A percentile compares a stretch with the other conserved stretches of the same genome.
Conservation (phyloP, 2,329 filamentous ascomycete genomes). For the Rhynchosporium agropyri region DNA sequence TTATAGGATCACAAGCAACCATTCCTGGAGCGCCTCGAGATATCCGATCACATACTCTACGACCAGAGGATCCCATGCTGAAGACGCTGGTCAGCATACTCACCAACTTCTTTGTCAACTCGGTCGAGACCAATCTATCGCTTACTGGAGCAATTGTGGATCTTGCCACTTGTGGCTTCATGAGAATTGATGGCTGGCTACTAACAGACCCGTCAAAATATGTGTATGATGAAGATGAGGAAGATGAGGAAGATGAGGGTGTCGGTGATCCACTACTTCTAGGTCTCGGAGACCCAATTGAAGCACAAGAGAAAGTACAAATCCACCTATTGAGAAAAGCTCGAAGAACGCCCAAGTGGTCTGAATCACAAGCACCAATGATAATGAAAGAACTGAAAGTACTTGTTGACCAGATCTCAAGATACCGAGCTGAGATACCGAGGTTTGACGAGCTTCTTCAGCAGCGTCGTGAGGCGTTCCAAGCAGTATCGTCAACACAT, state of each 20-base stretch:
- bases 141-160: slow-evolving; percentile 83
- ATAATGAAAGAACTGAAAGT: slow-evolving; percentile 61
- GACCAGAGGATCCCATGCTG: slow-evolving; percentile 63
- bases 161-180: slow-evolving; percentile 80
- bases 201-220: slow-evolving; percentile 71
- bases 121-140: slow-evolving; percentile 86
- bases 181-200: slow-evolving; percentile 89
- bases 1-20: slow-evolving; percentile 57
- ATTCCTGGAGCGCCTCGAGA: slow-evolving; percentile 63
- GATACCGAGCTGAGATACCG: slow-evolving; percentile 65
- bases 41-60: slow-evolving; percentile 62
- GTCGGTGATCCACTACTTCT: slow-evolving; percentile 44
- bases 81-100: slow-evolving; percentile 71
- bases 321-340: slow-evolving; percentile 54
- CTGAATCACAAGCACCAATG: slow-evolving; percentile 51
- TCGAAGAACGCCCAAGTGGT: slow-evolving; percentile 57
- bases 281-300: slow-evolving; percentile 34
- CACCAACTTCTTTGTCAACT: slow-evolving; percentile 83
- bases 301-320: slow-evolving; percentile 49
- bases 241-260: slow-evolving; percentile 41
- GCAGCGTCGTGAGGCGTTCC: slow-evolving; percentile 65
- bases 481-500: slow-evolving; percentile 53
- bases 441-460: slow-evolving; percentile 74
- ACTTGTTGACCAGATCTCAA: slow-evolving; percentile 63
- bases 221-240: slow-evolving; percentile 54